Evolutionary conservation across 1,284 basidiomycete genomes (phyloP).

Genomic region (Athelia psychrophila): DNA sequence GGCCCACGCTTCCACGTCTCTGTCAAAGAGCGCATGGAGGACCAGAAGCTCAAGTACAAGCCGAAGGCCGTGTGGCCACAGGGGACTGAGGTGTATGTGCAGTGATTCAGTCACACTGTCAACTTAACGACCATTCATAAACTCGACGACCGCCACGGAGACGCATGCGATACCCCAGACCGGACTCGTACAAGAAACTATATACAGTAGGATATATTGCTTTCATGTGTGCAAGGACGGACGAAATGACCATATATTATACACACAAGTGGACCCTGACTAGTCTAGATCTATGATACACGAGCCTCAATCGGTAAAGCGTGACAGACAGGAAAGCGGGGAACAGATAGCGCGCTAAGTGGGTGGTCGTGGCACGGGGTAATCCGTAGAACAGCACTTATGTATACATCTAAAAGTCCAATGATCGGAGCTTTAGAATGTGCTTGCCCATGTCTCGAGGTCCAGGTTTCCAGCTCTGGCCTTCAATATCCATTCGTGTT

Average conservation of each 20-base stretch:
- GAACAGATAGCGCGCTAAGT: conserved; percentile 14
- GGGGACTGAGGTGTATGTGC: neutral
- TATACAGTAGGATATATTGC: too few relatives aligned
- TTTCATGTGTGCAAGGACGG: too few relatives aligned
- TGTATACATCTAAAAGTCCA: conserved; percentile 8
- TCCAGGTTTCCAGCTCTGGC: conserved; percentile 49
- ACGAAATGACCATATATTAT: too few relatives aligned
- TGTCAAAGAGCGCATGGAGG: neutral
- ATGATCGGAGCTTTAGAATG: conserved; percentile 35
- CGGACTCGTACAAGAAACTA: neutral
- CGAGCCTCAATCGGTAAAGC: neutral
- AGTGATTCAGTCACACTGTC: neutral
- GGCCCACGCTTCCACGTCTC: conserved; percentile 21
- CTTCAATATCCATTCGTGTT: conserved; percentile 9
- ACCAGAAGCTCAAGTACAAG: neutral
- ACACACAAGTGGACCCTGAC: neutral
- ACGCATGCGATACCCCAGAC: neutral
- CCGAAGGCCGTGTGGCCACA: neutral
- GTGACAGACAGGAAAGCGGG: neutral
- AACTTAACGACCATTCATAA: neutral
- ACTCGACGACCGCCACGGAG: neutral
- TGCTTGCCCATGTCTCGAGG: conserved; percentile 62
- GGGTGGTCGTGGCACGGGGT: conserved; percentile 19
- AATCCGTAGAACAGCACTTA: conserved; percentile 7
- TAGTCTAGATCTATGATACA: neutral